phyloP scores from a whole-genome alignment of 257 asterid genomes.

The Solanum peruvianum region DNA sequence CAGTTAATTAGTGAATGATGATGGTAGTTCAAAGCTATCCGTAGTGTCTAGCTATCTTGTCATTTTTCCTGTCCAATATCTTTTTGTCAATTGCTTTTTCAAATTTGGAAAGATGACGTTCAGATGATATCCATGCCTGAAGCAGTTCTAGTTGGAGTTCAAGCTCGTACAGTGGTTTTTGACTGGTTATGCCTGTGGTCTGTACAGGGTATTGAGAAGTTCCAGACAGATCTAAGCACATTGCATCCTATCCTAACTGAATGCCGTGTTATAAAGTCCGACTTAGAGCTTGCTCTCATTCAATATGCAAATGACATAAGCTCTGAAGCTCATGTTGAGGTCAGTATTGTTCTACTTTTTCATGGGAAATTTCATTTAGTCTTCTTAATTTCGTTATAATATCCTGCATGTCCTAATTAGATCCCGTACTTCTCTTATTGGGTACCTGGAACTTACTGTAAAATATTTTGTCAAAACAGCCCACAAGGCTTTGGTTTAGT shows the following conservation, averaged over 20 bases:
- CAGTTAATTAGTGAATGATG: background rate
- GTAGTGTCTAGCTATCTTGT: background rate
- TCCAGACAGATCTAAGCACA: conserved; percentile 44
- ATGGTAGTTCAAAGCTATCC: background rate
- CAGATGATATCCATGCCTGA: background rate
- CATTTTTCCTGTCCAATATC: background rate
- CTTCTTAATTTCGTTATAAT: background rate
- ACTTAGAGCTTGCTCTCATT: conserved; percentile 66
- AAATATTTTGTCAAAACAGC: background rate
- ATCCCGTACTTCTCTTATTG: background rate
- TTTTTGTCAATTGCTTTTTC: background rate
- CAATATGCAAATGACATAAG: conserved; percentile 97
- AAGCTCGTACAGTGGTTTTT: background rate
- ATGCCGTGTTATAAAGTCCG: conserved; percentile 85
- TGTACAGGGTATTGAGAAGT: conserved; percentile 71
- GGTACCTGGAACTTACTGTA: background rate
- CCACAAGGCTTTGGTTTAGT: background rate
- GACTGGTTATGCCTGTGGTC: background rate
- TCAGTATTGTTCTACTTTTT: conserved; percentile 20
- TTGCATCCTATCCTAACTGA: conserved; percentile 91
- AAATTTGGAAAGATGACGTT: background rate
- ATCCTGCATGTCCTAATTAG: background rate
- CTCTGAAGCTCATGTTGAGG: conserved; percentile 99
- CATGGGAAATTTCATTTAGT: background rate
- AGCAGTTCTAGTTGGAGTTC: background rate